Evolutionary conservation across 164 flowering plant species (phyloP), one percentile per base, ranked within the genome.

Genomic region (Dillenia suffruticosa): DNA sequence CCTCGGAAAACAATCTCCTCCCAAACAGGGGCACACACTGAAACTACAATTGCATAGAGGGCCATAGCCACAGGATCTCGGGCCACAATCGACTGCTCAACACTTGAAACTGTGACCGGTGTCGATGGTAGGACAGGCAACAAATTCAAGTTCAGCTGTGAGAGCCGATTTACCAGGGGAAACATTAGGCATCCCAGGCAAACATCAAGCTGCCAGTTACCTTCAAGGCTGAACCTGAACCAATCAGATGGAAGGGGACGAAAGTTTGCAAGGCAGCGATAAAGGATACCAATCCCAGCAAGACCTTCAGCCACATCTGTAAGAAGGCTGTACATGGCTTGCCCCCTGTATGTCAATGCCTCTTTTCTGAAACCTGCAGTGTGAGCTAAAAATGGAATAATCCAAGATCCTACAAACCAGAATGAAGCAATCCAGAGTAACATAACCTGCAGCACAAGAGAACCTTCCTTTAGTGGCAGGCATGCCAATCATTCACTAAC

Each of bases 401-500:
- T 74, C 97, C 96, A 95, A 14, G 99, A 86, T 19, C 97, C 99
- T 54, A 95, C 89, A 15, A 94, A 85, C 94, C 99, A 94, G 72
- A 94, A 94, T 26, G 99, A 79, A 59, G 87, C 85, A 66, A 88
- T 81, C 97, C 99, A 89, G 16, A 95, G 87, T 51, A 95, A 81
- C 85, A 84, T 91, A 46, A 95, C 99, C 99, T 94, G 90, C 74
- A 82, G 57, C 26, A 12, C 17, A 17, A 44, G 53, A 32, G 9
- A 43, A 49, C 9, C 49, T 22, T 4, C 6, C 7, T 32, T 32
- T 5, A 32, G 40, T 32, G 40, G 40, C 40, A 32, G 4, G 4
- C 40, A 32, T 32, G 40, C 40, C 7, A 32, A 32, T 32, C 40
- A 5, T 32, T 6, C 7, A 32, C 40, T 32, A 4, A 32, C 7